Evolutionary conservation across 768 basidiomycete genomes (phyloP), one percentile per base, ranked within the genome.

Genomic region (Gyrodon lividus): DNA sequence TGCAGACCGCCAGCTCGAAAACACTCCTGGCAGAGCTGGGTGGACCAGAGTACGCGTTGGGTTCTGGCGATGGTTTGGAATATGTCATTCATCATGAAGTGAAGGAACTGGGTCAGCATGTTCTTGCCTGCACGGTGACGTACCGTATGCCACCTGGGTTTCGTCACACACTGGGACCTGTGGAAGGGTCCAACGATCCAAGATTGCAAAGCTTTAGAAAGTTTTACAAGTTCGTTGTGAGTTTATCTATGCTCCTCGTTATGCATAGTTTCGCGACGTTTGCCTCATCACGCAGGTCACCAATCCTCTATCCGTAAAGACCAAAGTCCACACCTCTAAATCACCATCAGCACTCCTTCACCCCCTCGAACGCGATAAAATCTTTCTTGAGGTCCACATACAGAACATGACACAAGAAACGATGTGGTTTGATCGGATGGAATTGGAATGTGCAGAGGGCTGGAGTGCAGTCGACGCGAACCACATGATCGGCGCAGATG

Each of bases 231-330:
- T 96, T 95, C 69, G 82, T 81, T 43, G 92, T 95, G 63, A 65
- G 88, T 78, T 23, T 16, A 39, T 23, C 12, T 31, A 31, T 9
- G 12, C 13, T 31, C 5, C 5, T 14, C 13, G 12, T 12, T 31
- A 31, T 9, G 31, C 5, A 31, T 12, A 1, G 13, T 31, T 12
- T 31, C 31, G 13, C 13, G 31, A 31, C 12, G 31, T 12, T 4
- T 31, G 4, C 0, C 39, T 20, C 8, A 31, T 8, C 22, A n/a
- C 17, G 14, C 58, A 96, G 92, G 92, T 94, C 22, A 87, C 86
- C n/a, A 95, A 96, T 59, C 95, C 95, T 1, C 74, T 98, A 13
- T 92, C 92, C 0, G 94, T 98, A 51, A 96, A 96, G 70, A 97
- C 94, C 13, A 95, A 95, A 67, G 91, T 96, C 0, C 91, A 97